These are phyloP conservation scores for Aspergillus terreus DNA, from an alignment of 2,329 filamentous ascomycete genomes.

Conservation along the genomic window DNA sequence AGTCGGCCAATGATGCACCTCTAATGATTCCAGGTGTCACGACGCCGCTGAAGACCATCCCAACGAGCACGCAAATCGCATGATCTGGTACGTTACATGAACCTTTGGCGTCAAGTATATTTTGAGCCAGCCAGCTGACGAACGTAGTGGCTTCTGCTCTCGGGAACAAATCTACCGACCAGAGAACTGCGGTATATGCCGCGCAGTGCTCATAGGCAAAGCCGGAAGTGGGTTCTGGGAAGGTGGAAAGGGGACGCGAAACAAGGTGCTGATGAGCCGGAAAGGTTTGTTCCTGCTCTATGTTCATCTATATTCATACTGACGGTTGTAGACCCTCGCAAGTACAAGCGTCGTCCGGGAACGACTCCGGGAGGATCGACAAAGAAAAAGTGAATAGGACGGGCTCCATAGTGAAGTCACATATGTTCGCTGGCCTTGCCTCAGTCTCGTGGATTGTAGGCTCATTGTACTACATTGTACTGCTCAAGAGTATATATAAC, in stretches of 20 bases:
- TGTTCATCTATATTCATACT: constrained; percentile 2
- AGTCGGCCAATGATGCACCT: background rate
- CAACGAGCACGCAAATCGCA: constrained; percentile 77
- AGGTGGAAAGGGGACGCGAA: constrained; percentile 76
- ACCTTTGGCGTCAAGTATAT: background rate
- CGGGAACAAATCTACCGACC: constrained; percentile 76
- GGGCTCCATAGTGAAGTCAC: too few species aligned
- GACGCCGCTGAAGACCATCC: constrained; percentile 67
- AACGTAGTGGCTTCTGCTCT: constrained; percentile 62
- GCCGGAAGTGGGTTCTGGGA: constrained; percentile 75
- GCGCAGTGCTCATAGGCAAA: constrained; percentile 65
- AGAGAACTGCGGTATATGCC: constrained; percentile 72
- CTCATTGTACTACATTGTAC: too few species aligned
- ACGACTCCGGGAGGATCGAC: constrained; percentile 28
- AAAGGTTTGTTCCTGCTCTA: constrained; percentile 46
- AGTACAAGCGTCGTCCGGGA: constrained; percentile 61
- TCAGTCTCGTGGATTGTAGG: too few species aligned
- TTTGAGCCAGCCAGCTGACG: background rate
- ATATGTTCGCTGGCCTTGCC: too few species aligned
- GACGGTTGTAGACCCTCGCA: constrained; percentile 57
- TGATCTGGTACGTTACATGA: constrained; percentile 60
- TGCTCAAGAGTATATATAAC: background rate
- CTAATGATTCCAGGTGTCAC: constrained; percentile 58
- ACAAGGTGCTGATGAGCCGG: constrained; percentile 66
- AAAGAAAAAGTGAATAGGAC: constrained; percentile 19